phyloP scores from a whole-genome alignment of 441 rosid genomes.

The Adansonia gregorii region DNA sequence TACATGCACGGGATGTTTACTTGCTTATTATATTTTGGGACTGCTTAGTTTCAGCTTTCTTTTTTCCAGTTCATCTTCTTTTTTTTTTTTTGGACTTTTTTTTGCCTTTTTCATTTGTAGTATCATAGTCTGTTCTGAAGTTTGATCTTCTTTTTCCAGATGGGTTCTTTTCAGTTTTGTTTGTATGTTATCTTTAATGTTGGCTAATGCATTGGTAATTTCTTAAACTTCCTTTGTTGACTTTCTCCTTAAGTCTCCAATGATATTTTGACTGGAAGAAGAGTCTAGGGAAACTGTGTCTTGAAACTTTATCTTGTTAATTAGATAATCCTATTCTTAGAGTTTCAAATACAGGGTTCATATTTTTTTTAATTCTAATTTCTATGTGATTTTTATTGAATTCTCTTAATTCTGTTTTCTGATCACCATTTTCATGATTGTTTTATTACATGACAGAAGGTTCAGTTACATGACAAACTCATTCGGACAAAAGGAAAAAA shows the following conservation, averaged over 20 bases:
- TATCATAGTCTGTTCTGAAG: neutral
- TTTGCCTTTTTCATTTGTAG: neutral
- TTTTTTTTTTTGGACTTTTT: neutral
- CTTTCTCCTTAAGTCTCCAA: neutral
- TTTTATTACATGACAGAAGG: neutral
- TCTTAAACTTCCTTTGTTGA: neutral
- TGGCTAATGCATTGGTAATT: neutral
- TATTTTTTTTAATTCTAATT: neutral
- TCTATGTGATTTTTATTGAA: constrained; percentile 2
- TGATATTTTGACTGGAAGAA: neutral
- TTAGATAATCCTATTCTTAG: neutral
- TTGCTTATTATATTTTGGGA: neutral
- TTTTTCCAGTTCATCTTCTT: neutral
- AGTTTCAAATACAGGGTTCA: neutral
- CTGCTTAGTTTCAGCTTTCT: neutral
- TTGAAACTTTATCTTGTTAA: neutral
- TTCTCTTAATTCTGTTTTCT: neutral
- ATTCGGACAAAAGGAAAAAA: constrained; percentile 23
- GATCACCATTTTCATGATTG: neutral
- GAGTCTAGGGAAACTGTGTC: neutral
- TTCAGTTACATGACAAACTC: constrained; percentile 1
- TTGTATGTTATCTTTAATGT: neutral
- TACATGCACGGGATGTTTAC: neutral
- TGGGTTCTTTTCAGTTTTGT: neutral
- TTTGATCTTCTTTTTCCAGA: neutral